Evolutionary conservation across 371 early-diverging fungal species (phyloP).

Genomic region (Haplosporangium sp.): DNA sequence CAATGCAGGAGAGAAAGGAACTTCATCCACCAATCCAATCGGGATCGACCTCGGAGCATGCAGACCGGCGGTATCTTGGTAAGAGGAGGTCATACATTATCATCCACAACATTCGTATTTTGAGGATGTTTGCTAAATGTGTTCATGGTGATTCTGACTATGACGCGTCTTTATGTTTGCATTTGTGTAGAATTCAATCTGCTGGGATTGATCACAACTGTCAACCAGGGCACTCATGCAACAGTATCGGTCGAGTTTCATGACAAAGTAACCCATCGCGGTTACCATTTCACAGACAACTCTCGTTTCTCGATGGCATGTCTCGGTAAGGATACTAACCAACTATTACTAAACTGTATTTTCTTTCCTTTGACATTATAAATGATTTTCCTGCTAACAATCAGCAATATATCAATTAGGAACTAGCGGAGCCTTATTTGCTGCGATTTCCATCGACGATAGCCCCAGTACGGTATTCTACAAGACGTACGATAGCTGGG

Average conservation of each 20-base stretch:
- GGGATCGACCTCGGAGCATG: constrained; percentile 68
- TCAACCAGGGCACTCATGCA: constrained; percentile 70
- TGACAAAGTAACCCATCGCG: constrained; percentile 80
- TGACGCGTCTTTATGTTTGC: neutral
- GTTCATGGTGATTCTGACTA: neutral
- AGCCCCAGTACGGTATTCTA: constrained; percentile 66
- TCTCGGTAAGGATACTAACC: constrained; percentile 46
- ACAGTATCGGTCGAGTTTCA: constrained; percentile 89
- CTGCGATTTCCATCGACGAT: constrained; percentile 59
- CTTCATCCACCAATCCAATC: constrained; percentile 64
- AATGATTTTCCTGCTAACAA: neutral
- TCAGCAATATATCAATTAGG: constrained; percentile 32
- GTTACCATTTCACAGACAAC: constrained; percentile 86
- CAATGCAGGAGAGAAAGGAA: constrained; percentile 21
- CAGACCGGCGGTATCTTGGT: constrained; percentile 76
- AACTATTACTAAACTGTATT: neutral
- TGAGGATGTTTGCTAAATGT: too few species aligned
- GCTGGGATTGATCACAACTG: constrained; percentile 80
- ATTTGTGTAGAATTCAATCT: constrained; percentile 77
- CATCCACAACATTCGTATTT: too few species aligned
- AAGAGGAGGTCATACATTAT: neutral
- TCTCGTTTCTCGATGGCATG: constrained; percentile 80
- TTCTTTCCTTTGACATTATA: neutral
- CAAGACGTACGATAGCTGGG: constrained; percentile 77
- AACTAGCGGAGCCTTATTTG: constrained; percentile 81